Percentiles rank a stretch among this genome's conserved stretches.
Conservation (phyloP, 208 protist species). For the Phytomonas francai region DNA sequence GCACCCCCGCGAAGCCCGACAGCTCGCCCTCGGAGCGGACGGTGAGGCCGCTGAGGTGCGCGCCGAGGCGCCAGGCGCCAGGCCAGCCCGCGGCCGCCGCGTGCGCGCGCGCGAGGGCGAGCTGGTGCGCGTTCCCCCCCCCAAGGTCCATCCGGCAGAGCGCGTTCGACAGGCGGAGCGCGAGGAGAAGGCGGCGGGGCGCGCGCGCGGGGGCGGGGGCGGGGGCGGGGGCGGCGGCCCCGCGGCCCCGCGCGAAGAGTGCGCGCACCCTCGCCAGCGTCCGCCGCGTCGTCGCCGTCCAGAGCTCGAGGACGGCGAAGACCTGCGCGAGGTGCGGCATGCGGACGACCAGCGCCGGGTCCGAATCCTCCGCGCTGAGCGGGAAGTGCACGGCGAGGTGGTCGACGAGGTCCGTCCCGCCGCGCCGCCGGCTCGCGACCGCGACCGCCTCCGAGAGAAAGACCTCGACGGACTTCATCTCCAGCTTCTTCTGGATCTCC, state of each 20-base stretch:
- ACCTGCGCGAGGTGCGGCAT: slow-evolving; percentile 67
- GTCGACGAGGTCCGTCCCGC: slow-evolving; percentile 14
- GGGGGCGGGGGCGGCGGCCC: background rate
- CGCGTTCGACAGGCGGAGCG: slow-evolving; percentile 32
- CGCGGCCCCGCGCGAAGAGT: slow-evolving; percentile 28
- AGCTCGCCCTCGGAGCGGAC: slow-evolving; percentile 77
- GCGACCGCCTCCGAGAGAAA: slow-evolving; percentile 50
- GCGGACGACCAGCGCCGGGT: slow-evolving; percentile 55
- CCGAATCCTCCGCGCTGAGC: slow-evolving; percentile 33
- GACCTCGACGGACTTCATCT: slow-evolving; percentile 83
- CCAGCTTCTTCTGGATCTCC: slow-evolving; percentile 81
- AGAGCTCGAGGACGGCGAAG: slow-evolving; percentile 57
- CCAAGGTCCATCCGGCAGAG: slow-evolving; percentile 62
- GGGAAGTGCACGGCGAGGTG: slow-evolving; percentile 42
- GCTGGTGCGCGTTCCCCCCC: slow-evolving; percentile 61
- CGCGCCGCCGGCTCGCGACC: slow-evolving; percentile 27
- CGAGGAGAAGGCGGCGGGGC: slow-evolving; percentile 22
- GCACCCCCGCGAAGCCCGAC: slow-evolving; percentile 51
- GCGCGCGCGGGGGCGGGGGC: slow-evolving; percentile 3
- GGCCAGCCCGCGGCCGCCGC: too few relatives aligned
- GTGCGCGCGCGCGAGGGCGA: too few relatives aligned
- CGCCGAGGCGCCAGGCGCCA: slow-evolving; percentile 24
- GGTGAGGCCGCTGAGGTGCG: slow-evolving; percentile 24
- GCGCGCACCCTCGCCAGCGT: slow-evolving; percentile 25
- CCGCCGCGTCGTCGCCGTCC: slow-evolving; percentile 25